Evolutionary conservation across 257 asterid species (phyloP).

Genomic region (Dorcoceras hygrometricum): DNA sequence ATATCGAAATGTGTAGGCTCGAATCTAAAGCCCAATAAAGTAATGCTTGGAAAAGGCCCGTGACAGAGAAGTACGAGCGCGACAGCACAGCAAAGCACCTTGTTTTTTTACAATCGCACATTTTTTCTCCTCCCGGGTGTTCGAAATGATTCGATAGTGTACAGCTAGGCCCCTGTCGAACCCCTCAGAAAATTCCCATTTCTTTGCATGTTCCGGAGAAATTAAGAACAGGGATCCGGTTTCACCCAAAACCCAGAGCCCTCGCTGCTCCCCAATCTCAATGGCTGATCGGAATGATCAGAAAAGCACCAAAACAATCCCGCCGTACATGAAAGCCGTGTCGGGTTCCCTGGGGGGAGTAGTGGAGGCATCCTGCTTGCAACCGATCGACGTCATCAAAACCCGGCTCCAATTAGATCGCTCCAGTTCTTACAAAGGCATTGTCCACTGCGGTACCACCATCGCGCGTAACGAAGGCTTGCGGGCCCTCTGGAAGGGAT

Average conservation of each 20-base stretch:
- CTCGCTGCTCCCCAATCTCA: neutral
- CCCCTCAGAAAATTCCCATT: neutral
- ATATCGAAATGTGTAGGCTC: neutral
- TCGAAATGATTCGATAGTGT: neutral
- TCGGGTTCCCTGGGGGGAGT: slow-evolving; percentile 94
- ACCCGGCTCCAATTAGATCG: slow-evolving; percentile 97
- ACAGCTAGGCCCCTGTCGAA: neutral
- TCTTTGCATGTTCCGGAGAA: no score
- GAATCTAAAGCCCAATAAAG: neutral
- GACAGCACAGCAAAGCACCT: no score
- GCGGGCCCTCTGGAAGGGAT: slow-evolving; percentile 94
- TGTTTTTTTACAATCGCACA: no score
- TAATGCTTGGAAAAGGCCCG: neutral
- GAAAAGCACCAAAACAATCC: slow-evolving; percentile 40
- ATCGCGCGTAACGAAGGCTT: slow-evolving; percentile 58
- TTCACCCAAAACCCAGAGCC: neutral
- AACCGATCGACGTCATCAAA: slow-evolving; percentile 93
- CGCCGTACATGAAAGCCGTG: slow-evolving; percentile 86
- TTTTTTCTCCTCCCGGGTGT: neutral
- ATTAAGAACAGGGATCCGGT: no score
- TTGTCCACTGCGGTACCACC: slow-evolving; percentile 81
- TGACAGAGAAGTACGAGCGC: neutral
- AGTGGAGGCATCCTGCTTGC: slow-evolving; percentile 86
- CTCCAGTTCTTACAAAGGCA: slow-evolving; percentile 76
- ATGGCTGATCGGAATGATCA: slow-evolving; percentile 48